Evolutionary conservation across 805 yeast genomes (phyloP).

Genomic region (Starmerella geochares): DNA sequence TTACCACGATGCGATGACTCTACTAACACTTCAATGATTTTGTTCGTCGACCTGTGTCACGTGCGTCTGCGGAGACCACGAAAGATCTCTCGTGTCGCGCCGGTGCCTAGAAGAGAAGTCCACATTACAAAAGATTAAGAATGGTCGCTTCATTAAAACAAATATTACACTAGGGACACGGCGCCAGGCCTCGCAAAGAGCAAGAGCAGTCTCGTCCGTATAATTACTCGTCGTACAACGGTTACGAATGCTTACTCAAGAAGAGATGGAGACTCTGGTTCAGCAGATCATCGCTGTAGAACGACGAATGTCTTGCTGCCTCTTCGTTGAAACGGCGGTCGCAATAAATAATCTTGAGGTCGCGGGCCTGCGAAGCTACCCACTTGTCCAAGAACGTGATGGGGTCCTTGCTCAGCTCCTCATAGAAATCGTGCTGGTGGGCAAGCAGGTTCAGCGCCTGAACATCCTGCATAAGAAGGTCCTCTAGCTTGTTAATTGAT

Average conservation of each 20-base stretch:
- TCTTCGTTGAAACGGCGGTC: constrained; percentile 89
- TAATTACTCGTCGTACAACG: no score
- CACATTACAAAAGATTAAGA: no score
- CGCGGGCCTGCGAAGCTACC: constrained; percentile 69
- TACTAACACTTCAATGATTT: not conserved
- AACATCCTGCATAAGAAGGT: constrained; percentile 38
- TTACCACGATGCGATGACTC: constrained; percentile 4
- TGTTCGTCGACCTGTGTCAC: not conserved
- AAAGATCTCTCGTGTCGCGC: no score
- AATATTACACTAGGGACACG: no score
- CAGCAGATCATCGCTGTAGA: constrained; percentile 67
- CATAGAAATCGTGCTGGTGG: constrained; percentile 68
- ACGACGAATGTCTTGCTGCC: constrained; percentile 70
- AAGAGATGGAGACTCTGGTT: constrained; percentile 70
- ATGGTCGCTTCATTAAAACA: no score
- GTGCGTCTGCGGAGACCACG: no score
- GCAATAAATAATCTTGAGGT: constrained; percentile 74
- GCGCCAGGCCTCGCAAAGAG: no score
- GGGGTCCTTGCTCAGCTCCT: constrained; percentile 66
- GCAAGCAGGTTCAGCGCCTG: constrained; percentile 44
- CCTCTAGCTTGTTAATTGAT: constrained; percentile 37
- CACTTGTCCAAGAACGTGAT: constrained; percentile 62
- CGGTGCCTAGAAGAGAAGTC: no score
- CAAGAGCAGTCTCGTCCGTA: no score
- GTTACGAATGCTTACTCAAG: constrained; percentile 36